phyloP scores from a whole-genome alignment of 441 rosid species.

The Pelargonium fulgidum region DNA sequence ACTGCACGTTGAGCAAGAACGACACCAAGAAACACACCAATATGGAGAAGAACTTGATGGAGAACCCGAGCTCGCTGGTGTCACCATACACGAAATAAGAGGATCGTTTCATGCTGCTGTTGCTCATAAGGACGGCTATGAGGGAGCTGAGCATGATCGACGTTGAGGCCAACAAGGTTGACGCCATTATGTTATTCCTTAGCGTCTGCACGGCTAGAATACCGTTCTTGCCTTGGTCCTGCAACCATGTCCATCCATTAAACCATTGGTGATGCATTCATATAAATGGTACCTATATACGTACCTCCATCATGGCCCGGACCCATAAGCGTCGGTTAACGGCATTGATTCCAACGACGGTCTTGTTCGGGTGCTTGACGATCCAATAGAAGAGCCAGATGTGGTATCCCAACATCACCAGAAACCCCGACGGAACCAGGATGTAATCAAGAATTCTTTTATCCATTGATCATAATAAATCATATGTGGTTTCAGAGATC shows the following conservation, averaged over 20 bases:
- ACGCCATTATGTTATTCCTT: constrained; percentile 92
- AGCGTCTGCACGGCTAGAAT: constrained; percentile 82
- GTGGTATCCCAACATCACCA: constrained; percentile 53
- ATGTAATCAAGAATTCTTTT: constrained; percentile 49
- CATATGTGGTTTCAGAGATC: no score
- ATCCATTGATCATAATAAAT: constrained; percentile 26
- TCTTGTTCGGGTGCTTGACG: constrained; percentile 51
- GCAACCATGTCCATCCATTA: neutral
- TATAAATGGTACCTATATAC: neutral
- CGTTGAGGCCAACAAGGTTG: constrained; percentile 78
- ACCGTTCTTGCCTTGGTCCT: constrained; percentile 69
- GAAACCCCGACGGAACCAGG: constrained; percentile 53
- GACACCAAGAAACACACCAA: constrained; percentile 71
- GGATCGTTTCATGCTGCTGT: constrained; percentile 28
- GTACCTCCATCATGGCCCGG: constrained; percentile 90
- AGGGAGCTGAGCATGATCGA: constrained; percentile 81
- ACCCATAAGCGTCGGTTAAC: constrained; percentile 86
- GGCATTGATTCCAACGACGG: constrained; percentile 72
- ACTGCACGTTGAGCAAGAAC: constrained; percentile 66
- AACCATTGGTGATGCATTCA: neutral
- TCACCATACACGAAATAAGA: constrained; percentile 50
- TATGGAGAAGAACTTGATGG: constrained; percentile 71
- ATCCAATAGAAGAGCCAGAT: constrained; percentile 63
- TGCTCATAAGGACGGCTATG: constrained; percentile 59
- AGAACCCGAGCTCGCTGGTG: constrained; percentile 41